Base-by-base conservation (phyloP, 345 rosid genomes). In the Eucalyptus sideroxylon region DNA sequence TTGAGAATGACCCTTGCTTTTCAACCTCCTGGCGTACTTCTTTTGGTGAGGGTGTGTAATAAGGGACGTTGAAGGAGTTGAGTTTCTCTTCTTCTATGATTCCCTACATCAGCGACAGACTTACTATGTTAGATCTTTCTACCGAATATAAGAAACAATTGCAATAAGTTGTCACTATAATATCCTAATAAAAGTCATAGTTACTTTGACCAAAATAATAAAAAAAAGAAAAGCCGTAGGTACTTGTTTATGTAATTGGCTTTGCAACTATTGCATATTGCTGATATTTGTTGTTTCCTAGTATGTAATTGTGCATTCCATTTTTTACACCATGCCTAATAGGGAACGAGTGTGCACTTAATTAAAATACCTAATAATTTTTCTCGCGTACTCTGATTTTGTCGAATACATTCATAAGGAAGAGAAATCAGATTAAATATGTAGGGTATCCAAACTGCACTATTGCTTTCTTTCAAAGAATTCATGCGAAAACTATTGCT, bases 61-160 rank as follows among this genome's bases (percentile, higher is more conserved):
- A 89, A 16, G 95, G 97, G 60, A 95, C 89, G 90, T 95, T 94
- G 89, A 95, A 95, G 45, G 92, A 80, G 49, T 92, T 31, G 89
- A 95, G 21, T 44, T 90, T 92, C 87, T 91, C 93, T 89, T 93
- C 91, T 50, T 94, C 91, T 82, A 94, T 91, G 9, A 93, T 2
- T 82, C 97, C 95, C 96, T 95, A 91, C 88, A 53, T 83, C 2
- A 11, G 37, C n/a, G 10, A 6, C 14, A 55, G 5, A 21, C 27
- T 8, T 55, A 55, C 12, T 11, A 30, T 26, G n/a, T 50, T 27
- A 2, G 45, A 23, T 44, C 49, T 23, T 55, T 55, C 60, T 55
- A 55, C 27, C 5, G 60, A 21, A 21, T 4, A 34, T 86, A 47
- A 45, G 40, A 31, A 17, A 50, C 49, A 14, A 50, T 87, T n/a